A percentile compares a stretch with the other conserved stretches of the same genome.
phyloP scores from a whole-genome alignment of 2,329 filamentous ascomycete species.

The Pestalotiopsis sp. region DNA sequence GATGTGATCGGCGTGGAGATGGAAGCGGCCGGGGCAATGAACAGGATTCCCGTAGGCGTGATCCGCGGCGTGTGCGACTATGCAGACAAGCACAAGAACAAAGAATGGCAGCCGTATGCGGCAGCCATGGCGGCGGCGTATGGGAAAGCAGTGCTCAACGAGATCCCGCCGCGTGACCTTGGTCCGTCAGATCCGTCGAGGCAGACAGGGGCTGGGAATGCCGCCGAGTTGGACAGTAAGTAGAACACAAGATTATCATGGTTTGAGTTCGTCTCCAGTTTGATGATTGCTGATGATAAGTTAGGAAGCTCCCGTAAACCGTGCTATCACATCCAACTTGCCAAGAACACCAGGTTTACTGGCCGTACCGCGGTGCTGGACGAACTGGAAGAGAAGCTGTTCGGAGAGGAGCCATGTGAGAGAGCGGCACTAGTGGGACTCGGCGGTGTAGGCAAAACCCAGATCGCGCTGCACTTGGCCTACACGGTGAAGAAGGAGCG shows the following conservation, averaged over 20 bases:
- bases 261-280: neutral
- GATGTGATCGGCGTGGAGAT: slow-evolving; percentile 34
- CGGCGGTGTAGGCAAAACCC: slow-evolving; percentile 41
- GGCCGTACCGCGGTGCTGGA: slow-evolving; percentile 23
- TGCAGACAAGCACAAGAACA: slow-evolving; percentile 31
- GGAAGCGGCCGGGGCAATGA: slow-evolving; percentile 26
- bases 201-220: neutral
- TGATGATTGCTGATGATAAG: neutral
- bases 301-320: neutral
- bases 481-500: slow-evolving; percentile 34
- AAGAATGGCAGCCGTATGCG: slow-evolving; percentile 35
- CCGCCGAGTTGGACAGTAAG: neutral
- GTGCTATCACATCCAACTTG: slow-evolving; percentile 2
- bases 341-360: slow-evolving; percentile 20
- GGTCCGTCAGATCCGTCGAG: neutral
- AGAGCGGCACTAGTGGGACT: slow-evolving; percentile 34
- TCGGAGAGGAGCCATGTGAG: slow-evolving; percentile 16
- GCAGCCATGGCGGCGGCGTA: slow-evolving; percentile 33
- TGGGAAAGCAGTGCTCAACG: neutral
- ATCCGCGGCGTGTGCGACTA: slow-evolving; percentile 36
- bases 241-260: neutral
- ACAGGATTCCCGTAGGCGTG: slow-evolving; percentile 31
- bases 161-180: slow-evolving; percentile 1
- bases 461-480: slow-evolving; percentile 38
- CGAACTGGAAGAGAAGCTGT: slow-evolving; percentile 26